phyloP scores from a whole-genome alignment of 2,329 filamentous ascomycete genomes.

The Sporothrix variecibatus region DNA sequence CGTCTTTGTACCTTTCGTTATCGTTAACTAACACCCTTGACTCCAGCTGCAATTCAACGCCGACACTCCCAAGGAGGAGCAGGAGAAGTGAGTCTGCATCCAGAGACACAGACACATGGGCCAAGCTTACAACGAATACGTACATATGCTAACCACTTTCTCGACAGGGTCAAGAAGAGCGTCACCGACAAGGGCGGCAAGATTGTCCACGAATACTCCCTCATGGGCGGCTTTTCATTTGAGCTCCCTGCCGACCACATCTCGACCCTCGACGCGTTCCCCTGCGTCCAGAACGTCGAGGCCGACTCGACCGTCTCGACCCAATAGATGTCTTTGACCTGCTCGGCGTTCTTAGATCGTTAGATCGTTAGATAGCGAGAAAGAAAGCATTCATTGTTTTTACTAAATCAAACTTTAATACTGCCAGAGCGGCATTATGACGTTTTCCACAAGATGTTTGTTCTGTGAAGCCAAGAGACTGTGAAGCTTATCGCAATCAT shows the following conservation, averaged over 20 bases:
- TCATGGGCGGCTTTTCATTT: constrained; percentile 94
- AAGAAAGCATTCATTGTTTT: neutral
- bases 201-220: constrained; percentile 78
- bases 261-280: constrained; percentile 64
- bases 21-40: neutral
- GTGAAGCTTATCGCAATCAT: neutral
- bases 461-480: neutral
- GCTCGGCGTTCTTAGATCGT: neutral
- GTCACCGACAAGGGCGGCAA: constrained; percentile 75
- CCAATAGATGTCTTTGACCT: constrained; percentile 54
- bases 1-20: no score
- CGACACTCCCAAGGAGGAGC: constrained; percentile 64
- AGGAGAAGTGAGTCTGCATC: constrained; percentile 59
- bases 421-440: neutral
- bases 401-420: neutral
- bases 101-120: neutral
- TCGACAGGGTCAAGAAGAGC: constrained; percentile 70
- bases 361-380: neutral
- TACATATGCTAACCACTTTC: neutral
- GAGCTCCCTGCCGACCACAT: constrained; percentile 69
- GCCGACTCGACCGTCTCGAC: constrained; percentile 68
- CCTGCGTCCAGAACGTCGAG: constrained; percentile 76
- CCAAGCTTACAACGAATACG: neutral
- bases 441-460: neutral
- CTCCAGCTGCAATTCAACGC: constrained; percentile 77